Conservation (phyloP, 108 stramenopile species). For the Pseudonitzschia pungens region DNA sequence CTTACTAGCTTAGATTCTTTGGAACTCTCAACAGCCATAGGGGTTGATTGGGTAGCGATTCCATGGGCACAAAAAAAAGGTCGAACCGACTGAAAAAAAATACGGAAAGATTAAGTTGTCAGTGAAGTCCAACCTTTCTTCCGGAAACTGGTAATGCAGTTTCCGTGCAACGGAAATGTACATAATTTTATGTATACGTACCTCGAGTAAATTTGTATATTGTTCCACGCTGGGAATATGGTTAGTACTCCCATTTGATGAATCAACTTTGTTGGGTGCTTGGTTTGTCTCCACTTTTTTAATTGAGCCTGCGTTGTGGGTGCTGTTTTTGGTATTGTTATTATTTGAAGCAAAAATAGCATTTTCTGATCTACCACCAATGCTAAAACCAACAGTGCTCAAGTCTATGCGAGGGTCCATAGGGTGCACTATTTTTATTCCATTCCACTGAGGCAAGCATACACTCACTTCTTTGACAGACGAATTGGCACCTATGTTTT, state of each 20-base stretch:
- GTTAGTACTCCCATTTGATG: background rate
- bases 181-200: constrained; percentile 5
- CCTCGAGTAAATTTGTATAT: constrained; percentile 40
- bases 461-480: background rate
- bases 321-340: constrained; percentile 1
- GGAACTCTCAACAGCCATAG: background rate
- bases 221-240: constrained; percentile 22
- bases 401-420: constrained; percentile 65
- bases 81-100: constrained; percentile 21
- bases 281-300: background rate
- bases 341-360: background rate
- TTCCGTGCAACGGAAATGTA: too few relatives aligned
- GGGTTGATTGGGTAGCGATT: background rate
- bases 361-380: constrained; percentile 9
- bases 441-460: constrained; percentile 45
- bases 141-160: background rate
- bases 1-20: background rate
- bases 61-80: constrained; percentile 38
- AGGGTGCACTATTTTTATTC: constrained; percentile 45
- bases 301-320: background rate
- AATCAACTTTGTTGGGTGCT: background rate
- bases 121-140: too few relatives aligned
- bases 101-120: background rate
- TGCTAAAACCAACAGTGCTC: constrained; percentile 30
- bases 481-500: background rate